A percentile compares a stretch with the other conserved stretches of the same genome.
These are phyloP conservation scores for Melastoma candidum DNA, from an alignment of 441 rosid species.

Conservation along the genomic window DNA sequence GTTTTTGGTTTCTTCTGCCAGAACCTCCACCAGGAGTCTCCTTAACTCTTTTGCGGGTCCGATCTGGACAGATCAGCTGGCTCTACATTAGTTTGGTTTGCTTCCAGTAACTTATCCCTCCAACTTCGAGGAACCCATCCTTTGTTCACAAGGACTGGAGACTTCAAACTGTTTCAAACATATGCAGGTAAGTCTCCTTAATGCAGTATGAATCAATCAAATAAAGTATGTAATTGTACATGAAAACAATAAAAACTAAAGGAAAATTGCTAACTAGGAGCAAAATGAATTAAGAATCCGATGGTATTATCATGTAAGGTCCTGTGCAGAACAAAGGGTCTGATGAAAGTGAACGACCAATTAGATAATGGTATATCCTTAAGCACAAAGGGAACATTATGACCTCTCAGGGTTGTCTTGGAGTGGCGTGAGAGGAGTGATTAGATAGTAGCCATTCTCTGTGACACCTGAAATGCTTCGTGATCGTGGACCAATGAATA, in stretches of 20 bases:
- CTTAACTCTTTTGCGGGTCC: conserved; percentile 19
- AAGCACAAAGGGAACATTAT: conserved; percentile 16
- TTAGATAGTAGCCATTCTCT: conserved; percentile 75
- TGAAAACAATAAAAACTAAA: too few species aligned
- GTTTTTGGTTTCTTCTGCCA: conserved; percentile 46
- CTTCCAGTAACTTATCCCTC: conserved; percentile 52
- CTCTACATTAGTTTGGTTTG: conserved; percentile 22
- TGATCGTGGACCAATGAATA: conserved; percentile 86
- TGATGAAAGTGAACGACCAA: too few species aligned
- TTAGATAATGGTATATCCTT: background rate
- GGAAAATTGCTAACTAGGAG: too few species aligned
- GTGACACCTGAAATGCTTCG: conserved; percentile 87
- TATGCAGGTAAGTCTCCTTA: too few species aligned
- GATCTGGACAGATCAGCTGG: conserved; percentile 19
- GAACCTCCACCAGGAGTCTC: conserved; percentile 50
- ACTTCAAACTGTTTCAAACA: conserved; percentile 37
- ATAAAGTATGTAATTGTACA: too few species aligned
- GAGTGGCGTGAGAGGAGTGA: conserved; percentile 71
- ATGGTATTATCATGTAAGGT: too few species aligned
- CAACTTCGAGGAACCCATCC: conserved; percentile 98
- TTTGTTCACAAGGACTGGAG: conserved; percentile 79
- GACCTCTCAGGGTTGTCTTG: conserved; percentile 53
- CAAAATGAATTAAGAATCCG: too few species aligned
- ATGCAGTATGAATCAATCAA: too few species aligned
- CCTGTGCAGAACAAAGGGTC: too few species aligned